Conservation (phyloP, 331 rosid genomes). For the Prunus yedoensis region DNA sequence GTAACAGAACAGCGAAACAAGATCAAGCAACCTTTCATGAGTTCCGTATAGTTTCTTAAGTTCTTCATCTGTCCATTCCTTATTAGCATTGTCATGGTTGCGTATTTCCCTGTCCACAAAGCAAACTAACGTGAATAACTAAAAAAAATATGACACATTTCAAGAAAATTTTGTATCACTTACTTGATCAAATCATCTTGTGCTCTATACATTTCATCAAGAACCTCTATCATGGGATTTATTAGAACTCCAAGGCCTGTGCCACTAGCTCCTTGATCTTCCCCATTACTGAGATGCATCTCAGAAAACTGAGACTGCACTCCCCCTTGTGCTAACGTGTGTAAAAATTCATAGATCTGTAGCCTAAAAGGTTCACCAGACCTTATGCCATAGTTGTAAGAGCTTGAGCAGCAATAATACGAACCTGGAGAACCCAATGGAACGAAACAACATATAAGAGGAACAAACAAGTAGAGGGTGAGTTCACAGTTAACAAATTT, state of each 20-base stretch:
- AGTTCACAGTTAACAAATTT: no score
- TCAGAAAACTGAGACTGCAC: constrained; percentile 93
- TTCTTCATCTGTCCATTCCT: constrained; percentile 98
- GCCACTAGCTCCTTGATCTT: constrained; percentile 99
- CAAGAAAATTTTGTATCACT: constrained; percentile 26
- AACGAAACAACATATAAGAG: not conserved
- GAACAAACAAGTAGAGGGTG: not conserved
- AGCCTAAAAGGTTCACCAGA: constrained; percentile 99
- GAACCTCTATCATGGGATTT: constrained; percentile 93
- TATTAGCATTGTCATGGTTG: constrained; percentile 96
- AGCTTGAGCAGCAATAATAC: not conserved
- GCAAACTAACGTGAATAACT: constrained; percentile 20
- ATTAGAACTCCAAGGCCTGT: constrained; percentile 96
- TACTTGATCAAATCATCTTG: constrained; percentile 98
- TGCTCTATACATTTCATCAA: constrained; percentile 96
- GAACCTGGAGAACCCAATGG: not conserved
- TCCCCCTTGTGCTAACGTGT: constrained; percentile 94
- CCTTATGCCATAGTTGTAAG: constrained; percentile 94
- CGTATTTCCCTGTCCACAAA: constrained; percentile 75
- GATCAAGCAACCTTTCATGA: constrained; percentile 93
- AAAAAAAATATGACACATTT: not conserved
- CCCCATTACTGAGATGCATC: constrained; percentile 96
- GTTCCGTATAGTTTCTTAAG: constrained; percentile 90
- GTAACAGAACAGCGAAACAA: constrained; percentile 89
- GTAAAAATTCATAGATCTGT: constrained; percentile 95